These are phyloP conservation scores for Mortierella sp. DNA, from an alignment of 371 early-diverging fungal species.

Conservation along the genomic window DNA sequence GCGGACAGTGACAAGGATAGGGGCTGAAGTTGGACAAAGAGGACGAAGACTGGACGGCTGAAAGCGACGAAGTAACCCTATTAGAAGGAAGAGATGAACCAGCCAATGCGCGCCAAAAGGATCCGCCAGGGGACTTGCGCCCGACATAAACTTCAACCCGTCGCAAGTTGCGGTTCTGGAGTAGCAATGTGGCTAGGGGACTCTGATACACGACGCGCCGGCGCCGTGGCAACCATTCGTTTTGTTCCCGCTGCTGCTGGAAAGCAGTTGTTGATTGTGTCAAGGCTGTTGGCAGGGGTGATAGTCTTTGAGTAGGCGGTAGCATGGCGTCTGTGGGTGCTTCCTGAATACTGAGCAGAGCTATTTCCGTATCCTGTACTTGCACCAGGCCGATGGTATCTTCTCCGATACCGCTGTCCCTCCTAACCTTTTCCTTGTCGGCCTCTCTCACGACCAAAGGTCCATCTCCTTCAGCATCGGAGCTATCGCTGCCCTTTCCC, in stretches of 20 bases:
- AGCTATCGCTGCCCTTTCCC: neutral
- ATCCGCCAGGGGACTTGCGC: slow-evolving; percentile 22
- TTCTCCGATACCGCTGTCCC: slow-evolving; percentile 25
- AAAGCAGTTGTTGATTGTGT: neutral
- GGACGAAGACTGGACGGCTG: neutral
- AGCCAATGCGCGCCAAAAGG: slow-evolving; percentile 40
- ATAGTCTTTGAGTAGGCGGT: no score
- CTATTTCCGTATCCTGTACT: slow-evolving; percentile 1
- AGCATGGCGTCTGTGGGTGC: no score
- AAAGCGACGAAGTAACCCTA: neutral
- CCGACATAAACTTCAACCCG: slow-evolving; percentile 32
- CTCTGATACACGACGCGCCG: neutral
- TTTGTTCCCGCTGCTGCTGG: neutral
- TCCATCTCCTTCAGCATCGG: neutral
- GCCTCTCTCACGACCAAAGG: neutral
- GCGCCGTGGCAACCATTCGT: neutral
- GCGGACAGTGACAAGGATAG: no score
- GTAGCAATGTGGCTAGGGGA: slow-evolving; percentile 11
- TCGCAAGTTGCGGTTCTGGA: slow-evolving; percentile 23
- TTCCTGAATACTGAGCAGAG: no score
- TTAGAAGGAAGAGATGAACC: neutral
- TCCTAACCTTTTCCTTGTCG: slow-evolving; percentile 12
- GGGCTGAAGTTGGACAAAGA: no score
- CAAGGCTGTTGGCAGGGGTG: no score
- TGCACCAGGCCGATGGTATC: no score